Evolutionary conservation across 2,329 filamentous ascomycete genomes (phyloP), one percentile per base, ranked within the genome.

Genomic region (Phaeophleospora eucalypticola): DNA sequence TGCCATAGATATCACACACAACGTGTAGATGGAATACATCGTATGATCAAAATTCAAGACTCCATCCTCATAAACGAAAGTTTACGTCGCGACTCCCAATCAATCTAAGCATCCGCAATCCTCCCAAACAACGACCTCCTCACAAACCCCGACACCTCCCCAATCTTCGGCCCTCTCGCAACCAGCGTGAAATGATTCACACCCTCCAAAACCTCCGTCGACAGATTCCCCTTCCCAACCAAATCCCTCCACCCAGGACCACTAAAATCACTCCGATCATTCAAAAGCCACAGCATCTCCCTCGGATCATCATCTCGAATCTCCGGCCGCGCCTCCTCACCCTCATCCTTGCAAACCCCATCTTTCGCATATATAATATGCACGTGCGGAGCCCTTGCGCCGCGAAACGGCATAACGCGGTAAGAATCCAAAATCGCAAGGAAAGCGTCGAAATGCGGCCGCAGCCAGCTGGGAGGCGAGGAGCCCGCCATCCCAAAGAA

Each of bases 371-470:
- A 75, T 43, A 76, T 64, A 37, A 73, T 53, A 42, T 68, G 65
- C 2, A 70, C 68, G 46, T 68, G 65, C 1, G 71, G 71, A 9
- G 67, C 60, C 36, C 65, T 17, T 3, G 45, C 27, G 2, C 14
- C 35, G 15, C 15, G 15, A 19, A 18, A 40, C 6, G 37, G 36
- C 17, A n/a, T 14, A 2, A 29, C 12, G 2, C 59, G 61, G 57
- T 77, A 77, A 16, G 65, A 65, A 41, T 73, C 69, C 36, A 77
- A 61, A 0, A 68, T 65, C 45, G 71, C 66, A 52, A 77, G 73
- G 54, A 70, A 71, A 27, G 74, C 73, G 17, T 71, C 59, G 63
- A 77, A 77, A 58, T 78, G 75, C n/a, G 73, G 72, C 1, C 73
- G 64, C 19, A 67, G 17, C 71, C 73, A 47, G 77, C 71, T 29